These are phyloP conservation scores for Aspergillus calidoustus DNA, from an alignment of 2,329 filamentous ascomycete species.

Conservation along the genomic window DNA sequence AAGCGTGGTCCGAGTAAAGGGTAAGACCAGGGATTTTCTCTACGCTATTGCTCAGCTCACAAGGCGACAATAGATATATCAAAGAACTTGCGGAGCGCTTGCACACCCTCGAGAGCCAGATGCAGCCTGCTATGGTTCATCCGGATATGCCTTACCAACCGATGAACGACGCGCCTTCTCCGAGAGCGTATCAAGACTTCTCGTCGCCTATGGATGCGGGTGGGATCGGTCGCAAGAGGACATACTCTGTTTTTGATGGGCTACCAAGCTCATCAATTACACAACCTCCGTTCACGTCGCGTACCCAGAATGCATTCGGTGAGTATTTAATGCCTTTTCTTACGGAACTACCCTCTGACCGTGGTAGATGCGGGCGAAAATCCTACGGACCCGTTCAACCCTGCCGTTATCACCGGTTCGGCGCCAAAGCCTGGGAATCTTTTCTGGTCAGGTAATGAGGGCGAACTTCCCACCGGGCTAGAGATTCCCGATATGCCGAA, in stretches of 20 bases:
- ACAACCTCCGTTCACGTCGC: constrained; percentile 42
- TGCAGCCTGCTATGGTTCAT: constrained; percentile 53
- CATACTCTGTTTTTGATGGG: constrained; percentile 55
- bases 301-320: constrained; percentile 42
- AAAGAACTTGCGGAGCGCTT: constrained; percentile 88
- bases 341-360: constrained; percentile 14
- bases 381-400: constrained; percentile 36
- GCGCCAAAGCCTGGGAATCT: constrained; percentile 42
- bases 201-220: constrained; percentile 54
- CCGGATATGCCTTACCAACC: constrained; percentile 49
- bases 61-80: constrained; percentile 67
- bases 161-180: constrained; percentile 48
- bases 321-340: constrained; percentile 15
- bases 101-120: constrained; percentile 78
- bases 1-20: constrained; percentile 90
- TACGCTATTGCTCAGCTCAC: constrained; percentile 26
- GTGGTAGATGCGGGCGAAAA: constrained; percentile 32
- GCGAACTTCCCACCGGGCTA: constrained; percentile 37
- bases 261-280: constrained; percentile 49
- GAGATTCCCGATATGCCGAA: constrained; percentile 39
- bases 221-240: constrained; percentile 51
- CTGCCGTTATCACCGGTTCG: constrained; percentile 42
- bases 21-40: constrained; percentile 45
- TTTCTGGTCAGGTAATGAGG: constrained; percentile 45
- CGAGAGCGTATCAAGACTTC: constrained; percentile 56